These are phyloP conservation scores for Pseudonectria foliicola DNA, from an alignment of 2,329 filamentous ascomycete species.

Conservation along the genomic window DNA sequence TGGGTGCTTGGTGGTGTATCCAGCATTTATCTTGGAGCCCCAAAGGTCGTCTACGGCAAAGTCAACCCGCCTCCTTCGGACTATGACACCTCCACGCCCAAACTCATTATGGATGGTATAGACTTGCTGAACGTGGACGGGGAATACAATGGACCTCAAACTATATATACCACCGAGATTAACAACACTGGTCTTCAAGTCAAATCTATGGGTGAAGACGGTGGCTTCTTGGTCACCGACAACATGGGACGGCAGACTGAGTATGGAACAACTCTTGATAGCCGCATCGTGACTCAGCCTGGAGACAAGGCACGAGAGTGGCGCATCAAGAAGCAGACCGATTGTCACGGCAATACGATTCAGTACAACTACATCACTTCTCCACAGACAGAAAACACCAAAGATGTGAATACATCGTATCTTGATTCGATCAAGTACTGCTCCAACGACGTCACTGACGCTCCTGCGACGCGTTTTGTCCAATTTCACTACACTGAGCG, in stretches of 20 bases:
- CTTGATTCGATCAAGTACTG: not conserved
- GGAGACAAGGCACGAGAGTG: conserved; percentile 1
- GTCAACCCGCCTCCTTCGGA: not conserved
- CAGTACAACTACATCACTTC: not conserved
- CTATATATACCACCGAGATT: not conserved
- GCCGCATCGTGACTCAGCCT: not conserved
- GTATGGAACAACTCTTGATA: conserved; percentile 1
- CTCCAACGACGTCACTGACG: not conserved
- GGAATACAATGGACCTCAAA: not conserved
- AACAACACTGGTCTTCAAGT: not conserved
- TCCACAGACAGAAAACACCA: not conserved
- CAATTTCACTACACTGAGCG: not conserved
- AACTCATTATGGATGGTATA: not conserved
- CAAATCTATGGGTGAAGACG: not conserved
- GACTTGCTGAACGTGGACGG: conserved; percentile 2
- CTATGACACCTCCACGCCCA: conserved; percentile 1
- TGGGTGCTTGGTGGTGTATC: conserved; percentile 1
- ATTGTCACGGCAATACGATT: conserved; percentile 2
- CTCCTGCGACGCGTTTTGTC: not conserved
- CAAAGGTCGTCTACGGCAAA: not conserved
- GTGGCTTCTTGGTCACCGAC: not conserved
- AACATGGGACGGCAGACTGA: not conserved
- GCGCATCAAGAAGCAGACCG: conserved; percentile 1
- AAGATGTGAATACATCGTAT: not conserved
- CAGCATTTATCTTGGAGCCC: not conserved